phyloP scores from a whole-genome alignment of 108 stramenopile species.

The Asterionellopsis glacialis region DNA sequence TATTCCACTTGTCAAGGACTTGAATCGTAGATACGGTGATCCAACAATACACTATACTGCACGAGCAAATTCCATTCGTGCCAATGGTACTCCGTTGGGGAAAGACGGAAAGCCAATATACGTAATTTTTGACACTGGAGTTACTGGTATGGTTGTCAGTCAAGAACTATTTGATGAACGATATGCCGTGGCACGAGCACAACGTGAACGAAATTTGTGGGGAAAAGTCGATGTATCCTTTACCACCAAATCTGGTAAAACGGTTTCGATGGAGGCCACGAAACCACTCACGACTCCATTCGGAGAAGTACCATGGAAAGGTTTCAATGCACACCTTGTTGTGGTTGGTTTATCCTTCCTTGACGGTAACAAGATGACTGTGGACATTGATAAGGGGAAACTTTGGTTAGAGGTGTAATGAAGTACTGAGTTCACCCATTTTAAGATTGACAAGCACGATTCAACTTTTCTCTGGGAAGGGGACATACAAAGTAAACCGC shows the following conservation, averaged over 20 bases:
- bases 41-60: conserved; percentile 58
- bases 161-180: conserved; percentile 49
- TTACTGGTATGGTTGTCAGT: conserved; percentile 59
- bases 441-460: too few species aligned
- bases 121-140: conserved; percentile 69
- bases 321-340: conserved; percentile 46
- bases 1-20: conserved; percentile 41
- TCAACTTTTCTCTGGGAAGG: too few species aligned
- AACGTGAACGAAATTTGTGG: conserved; percentile 40
- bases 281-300: conserved; percentile 2
- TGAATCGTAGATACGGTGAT: conserved; percentile 42
- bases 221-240: conserved; percentile 41
- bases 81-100: conserved; percentile 35
- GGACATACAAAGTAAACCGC: too few species aligned
- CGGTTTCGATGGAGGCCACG: neutral
- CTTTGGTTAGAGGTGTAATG: conserved; percentile 13
- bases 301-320: conserved; percentile 31
- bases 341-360: conserved; percentile 58
- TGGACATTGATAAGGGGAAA: conserved; percentile 49
- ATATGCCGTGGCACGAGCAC: conserved; percentile 31
- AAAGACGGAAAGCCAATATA: conserved; percentile 25
- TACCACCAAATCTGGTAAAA: conserved; percentile 20
- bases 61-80: conserved; percentile 20
- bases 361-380: conserved; percentile 25
- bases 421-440: too few species aligned